Evolutionary conservation across 2,329 filamentous ascomycete species (phyloP).

Genomic region (Exophiala sp.): DNA sequence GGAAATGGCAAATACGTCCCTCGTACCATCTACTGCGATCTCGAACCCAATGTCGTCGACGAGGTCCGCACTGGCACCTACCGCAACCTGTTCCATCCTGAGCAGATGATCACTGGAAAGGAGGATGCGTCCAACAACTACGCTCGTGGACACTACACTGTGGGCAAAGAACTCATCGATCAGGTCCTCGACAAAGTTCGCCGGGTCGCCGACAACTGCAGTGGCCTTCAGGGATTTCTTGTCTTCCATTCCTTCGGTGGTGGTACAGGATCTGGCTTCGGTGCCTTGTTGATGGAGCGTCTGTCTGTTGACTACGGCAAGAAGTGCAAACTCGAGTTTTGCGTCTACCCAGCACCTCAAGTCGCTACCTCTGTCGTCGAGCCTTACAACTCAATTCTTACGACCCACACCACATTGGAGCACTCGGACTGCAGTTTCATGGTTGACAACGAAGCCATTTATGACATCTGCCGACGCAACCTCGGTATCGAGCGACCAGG

Average conservation of each 20-base stretch:
- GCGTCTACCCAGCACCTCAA: constrained; percentile 95
- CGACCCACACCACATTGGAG: constrained; percentile 97
- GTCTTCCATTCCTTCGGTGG: constrained; percentile 99
- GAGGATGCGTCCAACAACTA: constrained; percentile 99
- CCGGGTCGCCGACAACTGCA: constrained; percentile 95
- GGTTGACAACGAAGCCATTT: constrained; percentile 99
- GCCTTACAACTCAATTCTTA: constrained; percentile 99
- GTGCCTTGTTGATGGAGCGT: constrained; percentile 93
- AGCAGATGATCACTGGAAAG: constrained; percentile 99
- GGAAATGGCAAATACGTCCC: constrained; percentile 98
- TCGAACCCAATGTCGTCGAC: constrained; percentile 98
- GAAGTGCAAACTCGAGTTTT: constrained; percentile 99
- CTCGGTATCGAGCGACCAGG: constrained; percentile 94
- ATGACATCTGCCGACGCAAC: constrained; percentile 98
- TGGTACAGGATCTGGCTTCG: constrained; percentile 97
- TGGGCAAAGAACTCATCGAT: constrained; percentile 99
- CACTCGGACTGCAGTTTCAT: constrained; percentile 99
- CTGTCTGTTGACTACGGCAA: constrained; percentile 99
- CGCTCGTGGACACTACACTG: constrained; percentile 98
- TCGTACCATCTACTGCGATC: constrained; percentile 98
- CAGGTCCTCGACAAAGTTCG: constrained; percentile 96
- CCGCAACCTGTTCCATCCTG: constrained; percentile 94
- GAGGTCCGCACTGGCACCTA: constrained; percentile 97
- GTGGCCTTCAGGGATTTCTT: constrained; percentile 96
- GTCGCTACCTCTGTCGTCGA: constrained; percentile 96